Percentiles rank a stretch among this genome's conserved stretches.
phyloP scores from a whole-genome alignment of 768 basidiomycete species.

The Leccinum incarnatum region DNA sequence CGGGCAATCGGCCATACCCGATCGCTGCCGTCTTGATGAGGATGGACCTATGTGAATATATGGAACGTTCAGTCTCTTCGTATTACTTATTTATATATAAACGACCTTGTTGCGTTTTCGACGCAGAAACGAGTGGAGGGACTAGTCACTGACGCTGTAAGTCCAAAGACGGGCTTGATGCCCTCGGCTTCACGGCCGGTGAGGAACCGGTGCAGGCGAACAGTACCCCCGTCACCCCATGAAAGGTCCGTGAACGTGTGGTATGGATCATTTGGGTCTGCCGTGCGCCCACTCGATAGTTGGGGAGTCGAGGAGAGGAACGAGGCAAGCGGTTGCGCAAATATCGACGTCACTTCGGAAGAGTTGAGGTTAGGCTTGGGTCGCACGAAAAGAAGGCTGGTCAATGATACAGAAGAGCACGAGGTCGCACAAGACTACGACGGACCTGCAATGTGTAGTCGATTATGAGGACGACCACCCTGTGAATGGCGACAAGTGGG shows the following conservation, averaged over 20 bases:
- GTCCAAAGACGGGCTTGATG: conserved; percentile 80
- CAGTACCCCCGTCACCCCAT: conserved; percentile 37
- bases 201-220: conserved; percentile 75
- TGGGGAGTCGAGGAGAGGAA: conserved; percentile 66
- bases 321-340: conserved; percentile 78
- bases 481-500: conserved; percentile 26
- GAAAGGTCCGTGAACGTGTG: conserved; percentile 59
- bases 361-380: conserved; percentile 74
- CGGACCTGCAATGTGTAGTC: conserved; percentile 70
- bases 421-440: not conserved
- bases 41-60: conserved; percentile 40
- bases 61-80: not conserved
- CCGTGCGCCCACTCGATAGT: conserved; percentile 51
- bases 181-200: conserved; percentile 85
- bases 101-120: too few species aligned
- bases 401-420: not conserved
- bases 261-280: conserved; percentile 51
- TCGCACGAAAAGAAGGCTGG: not conserved
- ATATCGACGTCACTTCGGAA: conserved; percentile 75
- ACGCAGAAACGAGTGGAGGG: not conserved
- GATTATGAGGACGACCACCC: conserved; percentile 82
- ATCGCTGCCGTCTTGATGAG: conserved; percentile 48
- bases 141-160: conserved; percentile 68
- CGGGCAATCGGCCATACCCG: conserved; percentile 46
- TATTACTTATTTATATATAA: too few species aligned